These are phyloP conservation scores for Ilyonectria robusta DNA, from an alignment of 2,329 filamentous ascomycete genomes.

Conservation along the genomic window DNA sequence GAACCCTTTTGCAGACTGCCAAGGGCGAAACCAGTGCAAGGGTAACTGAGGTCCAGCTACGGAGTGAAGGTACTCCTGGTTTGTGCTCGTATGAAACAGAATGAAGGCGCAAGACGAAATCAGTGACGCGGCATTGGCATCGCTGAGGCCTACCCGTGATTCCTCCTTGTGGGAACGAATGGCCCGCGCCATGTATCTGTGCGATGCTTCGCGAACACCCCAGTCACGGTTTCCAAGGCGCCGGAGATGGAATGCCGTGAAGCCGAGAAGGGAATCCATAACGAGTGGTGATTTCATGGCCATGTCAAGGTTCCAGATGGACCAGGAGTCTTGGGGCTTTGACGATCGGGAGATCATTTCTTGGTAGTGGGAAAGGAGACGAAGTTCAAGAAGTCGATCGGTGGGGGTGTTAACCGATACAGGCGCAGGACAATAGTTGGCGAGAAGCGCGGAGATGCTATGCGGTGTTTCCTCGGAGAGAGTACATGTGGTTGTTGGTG, in stretches of 20 bases:
- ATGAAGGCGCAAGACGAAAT: constrained; percentile 21
- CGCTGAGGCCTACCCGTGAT: background rate
- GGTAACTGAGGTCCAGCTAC: background rate
- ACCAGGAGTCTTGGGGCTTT: constrained; percentile 6
- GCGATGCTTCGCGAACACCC: constrained; percentile 9
- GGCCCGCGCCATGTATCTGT: constrained; percentile 25
- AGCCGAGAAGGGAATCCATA: constrained; percentile 27
- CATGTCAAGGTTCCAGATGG: constrained; percentile 16
- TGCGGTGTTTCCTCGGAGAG: too few relatives aligned
- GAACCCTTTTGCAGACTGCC: constrained; percentile 1
- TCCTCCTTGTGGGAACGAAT: constrained; percentile 21
- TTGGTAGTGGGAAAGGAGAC: constrained; percentile 25
- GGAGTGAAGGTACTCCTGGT: constrained; percentile 15
- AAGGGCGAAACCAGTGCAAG: constrained; percentile 28
- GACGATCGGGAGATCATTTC: background rate
- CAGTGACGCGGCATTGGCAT: constrained; percentile 11
- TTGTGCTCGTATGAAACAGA: constrained; percentile 24
- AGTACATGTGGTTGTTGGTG: too few relatives aligned
- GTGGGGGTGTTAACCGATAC: constrained; percentile 1
- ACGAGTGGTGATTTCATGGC: constrained; percentile 2
- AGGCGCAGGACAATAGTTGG: background rate
- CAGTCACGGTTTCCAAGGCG: constrained; percentile 4
- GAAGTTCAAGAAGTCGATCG: constrained; percentile 15
- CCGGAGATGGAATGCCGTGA: constrained; percentile 26
- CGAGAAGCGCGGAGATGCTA: too few relatives aligned